Conservation (phyloP, 495 filamentous ascomycete species). For the Staphylotrichum tortipilum region DNA sequence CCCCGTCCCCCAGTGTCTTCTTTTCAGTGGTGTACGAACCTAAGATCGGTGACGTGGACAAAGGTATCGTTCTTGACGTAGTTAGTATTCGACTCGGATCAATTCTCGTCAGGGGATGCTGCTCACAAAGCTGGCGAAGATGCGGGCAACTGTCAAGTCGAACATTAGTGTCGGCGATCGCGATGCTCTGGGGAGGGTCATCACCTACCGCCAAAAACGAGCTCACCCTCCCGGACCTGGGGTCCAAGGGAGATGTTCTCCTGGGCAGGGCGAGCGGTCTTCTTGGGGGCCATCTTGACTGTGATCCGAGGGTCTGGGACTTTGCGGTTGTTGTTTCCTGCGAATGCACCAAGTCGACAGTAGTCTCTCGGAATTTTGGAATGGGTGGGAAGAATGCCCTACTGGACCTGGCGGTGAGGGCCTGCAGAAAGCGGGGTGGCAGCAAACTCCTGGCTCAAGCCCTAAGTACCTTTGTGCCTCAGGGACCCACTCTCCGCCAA, state of each 20-base stretch:
- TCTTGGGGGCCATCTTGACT: constrained; percentile 75
- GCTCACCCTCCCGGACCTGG: constrained; percentile 64
- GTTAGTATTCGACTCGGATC: constrained; percentile 3
- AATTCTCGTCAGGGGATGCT: background rate
- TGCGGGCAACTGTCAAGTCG: constrained; percentile 67
- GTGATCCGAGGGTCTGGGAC: constrained; percentile 16
- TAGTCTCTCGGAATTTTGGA: constrained; percentile 20
- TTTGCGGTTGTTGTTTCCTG: constrained; percentile 16
- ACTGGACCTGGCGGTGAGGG: constrained; percentile 18
- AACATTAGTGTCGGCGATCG: constrained; percentile 4
- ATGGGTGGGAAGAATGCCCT: constrained; percentile 24
- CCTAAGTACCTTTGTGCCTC: constrained; percentile 20
- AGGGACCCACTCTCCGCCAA: constrained; percentile 16
- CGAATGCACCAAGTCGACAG: constrained; percentile 9
- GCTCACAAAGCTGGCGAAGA: constrained; percentile 72
- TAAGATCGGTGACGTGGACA: constrained; percentile 99
- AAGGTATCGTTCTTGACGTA: constrained; percentile 39
- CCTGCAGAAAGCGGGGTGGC: constrained; percentile 18
- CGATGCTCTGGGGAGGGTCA: background rate
- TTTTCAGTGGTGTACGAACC: constrained; percentile 51
- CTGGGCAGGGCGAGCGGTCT: constrained; percentile 61
- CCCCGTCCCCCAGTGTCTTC: background rate
- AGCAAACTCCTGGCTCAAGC: constrained; percentile 15
- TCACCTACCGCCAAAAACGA: constrained; percentile 75
- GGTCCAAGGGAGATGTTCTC: constrained; percentile 99